Percentiles rank a stretch among this genome's conserved stretches.
These are phyloP conservation scores for Hypomontagnella submonticulosa DNA, from an alignment of 495 filamentous ascomycete species.

Conservation along the genomic window DNA sequence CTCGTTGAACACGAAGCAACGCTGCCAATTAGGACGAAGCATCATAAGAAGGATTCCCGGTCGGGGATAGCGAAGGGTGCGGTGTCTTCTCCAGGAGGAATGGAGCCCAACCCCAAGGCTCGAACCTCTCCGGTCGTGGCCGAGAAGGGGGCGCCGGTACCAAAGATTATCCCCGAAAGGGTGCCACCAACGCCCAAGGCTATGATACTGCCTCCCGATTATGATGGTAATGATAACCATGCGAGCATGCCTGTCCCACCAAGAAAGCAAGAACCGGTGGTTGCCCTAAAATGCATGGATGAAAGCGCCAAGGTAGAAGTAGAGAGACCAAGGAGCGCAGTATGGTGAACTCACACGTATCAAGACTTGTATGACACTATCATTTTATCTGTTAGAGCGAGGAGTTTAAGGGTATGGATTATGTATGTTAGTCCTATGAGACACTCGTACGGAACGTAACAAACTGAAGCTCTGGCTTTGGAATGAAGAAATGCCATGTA, in stretches of 20 bases:
- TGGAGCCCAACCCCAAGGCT: background rate
- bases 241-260: conserved; percentile 28
- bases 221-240: conserved; percentile 15
- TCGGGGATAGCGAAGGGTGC: conserved; percentile 5
- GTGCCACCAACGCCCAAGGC: conserved; percentile 39
- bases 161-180: conserved; percentile 15
- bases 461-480: too few relatives aligned
- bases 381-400: conserved; percentile 18
- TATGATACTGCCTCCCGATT: conserved; percentile 35
- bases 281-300: conserved; percentile 19
- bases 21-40: conserved; percentile 18
- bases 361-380: conserved; percentile 10
- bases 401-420: conserved; percentile 19
- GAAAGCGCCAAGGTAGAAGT: conserved; percentile 3
- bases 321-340: conserved; percentile 25
- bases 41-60: conserved; percentile 17
- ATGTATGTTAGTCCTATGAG: conserved; percentile 4
- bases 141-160: conserved; percentile 6
- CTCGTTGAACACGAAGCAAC: conserved; percentile 2
- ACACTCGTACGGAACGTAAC: background rate
- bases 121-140: background rate
- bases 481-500: too few relatives aligned
- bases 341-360: conserved; percentile 11
- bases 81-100: background rate
- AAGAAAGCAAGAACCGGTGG: conserved; percentile 18